Conservation (phyloP, 345 rosid species). For the Hibiscus trionum region DNA sequence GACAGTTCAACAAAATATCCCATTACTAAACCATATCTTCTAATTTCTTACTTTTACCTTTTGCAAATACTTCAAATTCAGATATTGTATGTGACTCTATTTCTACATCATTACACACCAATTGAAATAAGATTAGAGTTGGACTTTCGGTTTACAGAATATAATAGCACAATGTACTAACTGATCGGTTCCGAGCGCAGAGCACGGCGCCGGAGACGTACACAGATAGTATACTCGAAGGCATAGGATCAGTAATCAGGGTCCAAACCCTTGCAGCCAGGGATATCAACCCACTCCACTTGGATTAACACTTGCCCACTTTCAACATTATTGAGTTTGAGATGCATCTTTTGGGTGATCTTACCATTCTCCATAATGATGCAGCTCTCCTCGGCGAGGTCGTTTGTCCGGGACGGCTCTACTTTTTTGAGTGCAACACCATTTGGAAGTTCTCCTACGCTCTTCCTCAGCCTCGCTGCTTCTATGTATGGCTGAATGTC, state of each 20-base stretch:
- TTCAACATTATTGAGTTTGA: constrained; percentile 22
- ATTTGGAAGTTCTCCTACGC: constrained; percentile 35
- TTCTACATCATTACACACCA: not conserved
- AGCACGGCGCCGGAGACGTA: not conserved
- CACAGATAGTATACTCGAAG: not conserved
- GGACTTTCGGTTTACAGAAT: not conserved
- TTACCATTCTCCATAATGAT: constrained; percentile 39
- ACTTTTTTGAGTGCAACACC: constrained; percentile 45
- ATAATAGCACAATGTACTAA: not conserved
- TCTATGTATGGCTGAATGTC: constrained; percentile 49
- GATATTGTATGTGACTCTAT: too few species aligned
- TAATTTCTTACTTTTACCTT: too few species aligned
- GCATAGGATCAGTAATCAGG: not conserved
- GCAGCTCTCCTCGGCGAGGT: constrained; percentile 50
- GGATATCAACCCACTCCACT: constrained; percentile 55
- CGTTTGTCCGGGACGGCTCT: constrained; percentile 36
- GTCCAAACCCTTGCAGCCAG: constrained; percentile 28
- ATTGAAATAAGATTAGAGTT: not conserved
- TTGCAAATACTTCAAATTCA: too few species aligned
- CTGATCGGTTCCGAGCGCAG: not conserved
- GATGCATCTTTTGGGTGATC: constrained; percentile 43
- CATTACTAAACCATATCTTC: too few species aligned
- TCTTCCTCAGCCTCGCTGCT: constrained; percentile 38
- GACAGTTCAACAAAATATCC: too few species aligned
- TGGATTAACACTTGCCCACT: constrained; percentile 59